Percentiles rank a stretch among this genome's conserved stretches.
Conservation (phyloP, 1,139 yeast species). For the Arxiozyma heterogenica region DNA sequence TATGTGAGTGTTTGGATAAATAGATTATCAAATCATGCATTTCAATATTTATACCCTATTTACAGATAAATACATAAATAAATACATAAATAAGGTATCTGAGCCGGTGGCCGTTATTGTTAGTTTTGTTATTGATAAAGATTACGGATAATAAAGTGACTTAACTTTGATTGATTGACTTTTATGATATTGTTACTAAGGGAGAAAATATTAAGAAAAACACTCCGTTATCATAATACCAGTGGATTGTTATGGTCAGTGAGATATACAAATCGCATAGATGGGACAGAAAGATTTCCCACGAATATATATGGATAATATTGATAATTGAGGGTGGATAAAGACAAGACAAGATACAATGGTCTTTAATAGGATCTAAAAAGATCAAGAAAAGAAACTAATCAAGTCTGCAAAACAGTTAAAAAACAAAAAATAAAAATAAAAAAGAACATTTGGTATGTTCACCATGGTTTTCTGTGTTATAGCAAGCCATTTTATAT, state of each 20-base stretch:
- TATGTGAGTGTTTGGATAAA: background rate
- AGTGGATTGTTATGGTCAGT: background rate
- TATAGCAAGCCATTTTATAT: too few species aligned
- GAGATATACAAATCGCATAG: background rate
- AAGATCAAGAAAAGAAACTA: background rate
- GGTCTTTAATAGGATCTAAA: background rate
- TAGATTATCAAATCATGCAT: background rate
- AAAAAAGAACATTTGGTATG: background rate
- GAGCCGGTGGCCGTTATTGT: background rate
- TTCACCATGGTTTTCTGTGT: background rate
- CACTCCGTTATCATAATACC: background rate
- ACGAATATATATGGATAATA: background rate
- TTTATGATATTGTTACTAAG: background rate
- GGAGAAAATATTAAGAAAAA: background rate
- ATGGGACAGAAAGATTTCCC: background rate
- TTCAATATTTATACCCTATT: background rate
- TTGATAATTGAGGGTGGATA: background rate
- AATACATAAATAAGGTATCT: background rate
- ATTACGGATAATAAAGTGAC: too few species aligned
- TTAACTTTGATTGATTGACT: background rate
- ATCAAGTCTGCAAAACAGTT: background rate
- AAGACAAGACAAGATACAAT: too few species aligned
- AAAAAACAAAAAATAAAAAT: too few species aligned
- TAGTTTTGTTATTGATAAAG: background rate
- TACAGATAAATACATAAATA: too few species aligned